Base-by-base conservation (phyloP, 2,329 filamentous ascomycete genomes). In the Colletotrichum zoysiae region DNA sequence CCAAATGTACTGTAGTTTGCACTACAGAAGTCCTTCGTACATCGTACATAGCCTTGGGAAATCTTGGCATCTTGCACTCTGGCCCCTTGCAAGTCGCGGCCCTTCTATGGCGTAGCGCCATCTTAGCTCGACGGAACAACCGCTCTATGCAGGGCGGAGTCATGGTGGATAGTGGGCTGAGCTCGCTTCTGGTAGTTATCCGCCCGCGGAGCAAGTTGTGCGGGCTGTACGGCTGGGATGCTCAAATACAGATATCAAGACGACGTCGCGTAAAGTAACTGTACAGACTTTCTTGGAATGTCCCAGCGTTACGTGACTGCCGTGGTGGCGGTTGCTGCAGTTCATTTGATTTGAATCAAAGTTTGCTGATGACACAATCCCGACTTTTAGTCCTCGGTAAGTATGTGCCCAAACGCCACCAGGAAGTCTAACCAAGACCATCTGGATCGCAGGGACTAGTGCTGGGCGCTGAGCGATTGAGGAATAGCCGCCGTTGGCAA, bases 131-230 rank as follows among this genome's bases (percentile, higher is more conserved):
- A 60, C 59, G 65, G 65, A 48, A 67, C 65, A 60, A 64, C 69
- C 68, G 33, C 30, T 30, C 57, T 57, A 42, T 62, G 59, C 53
- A 63, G 65, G 51, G 58, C 38, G 65, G 38, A 58, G 53, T 3
- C 59, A 26, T 42, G 40, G 58, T 71, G 68, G 65, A 38, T 71
- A 58, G 48, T 63, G 58, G 51, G 44, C 62, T 58, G 57, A 67
- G 64, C 35, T 71, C 68, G 65, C 57, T 68, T 68, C 64, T 71
- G 68, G 56, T 61, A 62, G 63, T 42, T 70, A 67, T 53, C 67
- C 63, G 67, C 42, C 64, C 44, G 56, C 63, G 60, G 46, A 30
- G 57, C 57, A 53, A 57, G n/a, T 46, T 53, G 42, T n/a, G 50
- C 40, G 33, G 57, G 26, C 38, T 55, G 7, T 20, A 30, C 20